Evolutionary conservation across 225 moss, liverwort and hornwort species (phyloP).

Genomic region (Bryoerythrophyllum caledonicum): DNA sequence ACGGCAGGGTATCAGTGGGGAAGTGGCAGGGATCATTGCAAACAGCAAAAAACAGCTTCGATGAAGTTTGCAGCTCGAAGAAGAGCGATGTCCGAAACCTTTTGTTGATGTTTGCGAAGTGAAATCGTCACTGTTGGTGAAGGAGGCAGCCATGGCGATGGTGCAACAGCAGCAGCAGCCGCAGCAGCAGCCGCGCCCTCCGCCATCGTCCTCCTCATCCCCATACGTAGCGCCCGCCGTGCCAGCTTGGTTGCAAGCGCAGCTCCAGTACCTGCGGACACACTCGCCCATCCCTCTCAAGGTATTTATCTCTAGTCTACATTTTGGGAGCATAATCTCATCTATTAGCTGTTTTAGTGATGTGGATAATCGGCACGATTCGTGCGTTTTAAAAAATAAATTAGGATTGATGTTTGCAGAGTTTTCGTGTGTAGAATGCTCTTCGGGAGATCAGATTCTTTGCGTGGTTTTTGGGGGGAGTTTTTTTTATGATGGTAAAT

Average conservation of each 20-base stretch:
- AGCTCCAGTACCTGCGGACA: constrained; percentile 41
- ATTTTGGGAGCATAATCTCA: not conserved
- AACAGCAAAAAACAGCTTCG: not conserved
- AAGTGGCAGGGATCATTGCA: not conserved
- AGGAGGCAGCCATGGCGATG: constrained; percentile 42
- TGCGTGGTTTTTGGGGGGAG: not conserved
- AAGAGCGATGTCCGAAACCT: too few relatives aligned
- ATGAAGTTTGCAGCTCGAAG: too few relatives aligned
- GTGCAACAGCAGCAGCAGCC: constrained; percentile 21
- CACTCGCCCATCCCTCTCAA: constrained; percentile 48
- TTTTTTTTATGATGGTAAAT: not conserved
- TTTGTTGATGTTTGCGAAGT: too few relatives aligned
- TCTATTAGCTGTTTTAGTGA: not conserved
- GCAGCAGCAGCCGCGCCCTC: constrained; percentile 4
- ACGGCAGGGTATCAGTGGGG: not conserved
- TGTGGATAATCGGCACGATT: not conserved
- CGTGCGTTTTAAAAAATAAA: not conserved
- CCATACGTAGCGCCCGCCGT: constrained; percentile 26
- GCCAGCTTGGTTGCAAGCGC: constrained; percentile 52
- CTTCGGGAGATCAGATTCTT: not conserved
- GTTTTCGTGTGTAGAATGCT: not conserved
- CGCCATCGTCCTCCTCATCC: constrained; percentile 35
- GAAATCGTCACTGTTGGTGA: not conserved
- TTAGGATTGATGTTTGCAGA: not conserved
- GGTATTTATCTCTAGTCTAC: not conserved